Evolutionary conservation across 192 early-diverging fungal species (phyloP).

Genomic region (Helicostylum pulchrum): DNA sequence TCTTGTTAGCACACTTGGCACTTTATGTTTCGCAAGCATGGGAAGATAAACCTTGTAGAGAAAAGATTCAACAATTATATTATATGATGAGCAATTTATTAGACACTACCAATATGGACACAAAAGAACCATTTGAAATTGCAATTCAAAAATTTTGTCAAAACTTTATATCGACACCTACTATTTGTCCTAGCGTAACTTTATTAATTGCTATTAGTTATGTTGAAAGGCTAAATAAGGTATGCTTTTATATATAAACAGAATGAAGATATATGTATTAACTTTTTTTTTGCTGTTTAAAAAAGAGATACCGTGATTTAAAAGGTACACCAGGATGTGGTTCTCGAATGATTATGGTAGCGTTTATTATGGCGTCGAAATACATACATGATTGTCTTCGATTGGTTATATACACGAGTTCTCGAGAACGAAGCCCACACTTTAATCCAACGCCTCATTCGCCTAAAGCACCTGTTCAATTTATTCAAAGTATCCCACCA

Average conservation of each 20-base stretch:
- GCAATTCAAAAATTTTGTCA: conserved; percentile 23
- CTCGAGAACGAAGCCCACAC: not conserved
- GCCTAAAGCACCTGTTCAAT: too few species aligned
- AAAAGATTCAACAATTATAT: conserved; percentile 8
- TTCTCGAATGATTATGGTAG: conserved; percentile 46
- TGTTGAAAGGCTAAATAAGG: conserved; percentile 43
- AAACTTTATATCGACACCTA: conserved; percentile 22
- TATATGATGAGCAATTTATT: conserved; percentile 25
- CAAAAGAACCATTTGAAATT: conserved; percentile 16
- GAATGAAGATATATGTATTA: too few species aligned
- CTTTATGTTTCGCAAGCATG: conserved; percentile 19
- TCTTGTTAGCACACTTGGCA: conserved; percentile 19
- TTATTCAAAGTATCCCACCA: not conserved
- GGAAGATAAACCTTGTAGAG: conserved; percentile 7
- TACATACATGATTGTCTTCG: conserved; percentile 30
- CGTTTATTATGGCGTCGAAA: conserved; percentile 50
- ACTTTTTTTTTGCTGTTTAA: too few species aligned
- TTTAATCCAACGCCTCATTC: too few species aligned
- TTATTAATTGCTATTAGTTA: conserved; percentile 46
- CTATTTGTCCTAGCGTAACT: conserved; percentile 40
- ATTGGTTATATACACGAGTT: conserved; percentile 17
- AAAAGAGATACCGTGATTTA: conserved; percentile 44
- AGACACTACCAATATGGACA: conserved; percentile 16
- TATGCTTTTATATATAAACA: too few species aligned
- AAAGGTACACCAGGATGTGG: conserved; percentile 45